These are phyloP conservation scores for Colletotrichum orbiculare DNA, from an alignment of 2,329 filamentous ascomycete genomes.

Conservation along the genomic window DNA sequence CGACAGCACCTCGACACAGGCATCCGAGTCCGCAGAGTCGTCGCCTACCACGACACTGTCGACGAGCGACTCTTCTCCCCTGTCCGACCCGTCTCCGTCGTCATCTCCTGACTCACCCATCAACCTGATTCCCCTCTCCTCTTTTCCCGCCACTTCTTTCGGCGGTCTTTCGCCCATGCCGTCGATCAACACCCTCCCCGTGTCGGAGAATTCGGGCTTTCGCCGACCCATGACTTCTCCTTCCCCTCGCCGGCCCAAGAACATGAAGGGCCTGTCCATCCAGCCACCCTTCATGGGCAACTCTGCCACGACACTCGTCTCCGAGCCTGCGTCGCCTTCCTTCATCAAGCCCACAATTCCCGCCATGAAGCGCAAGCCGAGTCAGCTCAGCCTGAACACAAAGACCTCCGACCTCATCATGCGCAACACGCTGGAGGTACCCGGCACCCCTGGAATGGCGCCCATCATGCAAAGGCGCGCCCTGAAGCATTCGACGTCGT, in stretches of 20 bases:
- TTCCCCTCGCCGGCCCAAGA: slow-evolving; percentile 77
- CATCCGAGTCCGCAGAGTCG: slow-evolving; percentile 88
- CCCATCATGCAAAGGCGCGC: slow-evolving; percentile 71
- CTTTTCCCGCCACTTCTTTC: slow-evolving; percentile 73
- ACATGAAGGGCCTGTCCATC: slow-evolving; percentile 86
- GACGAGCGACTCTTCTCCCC: slow-evolving; percentile 89
- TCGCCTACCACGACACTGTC: slow-evolving; percentile 95
- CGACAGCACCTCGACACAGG: slow-evolving; percentile 81
- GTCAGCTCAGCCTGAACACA: slow-evolving; percentile 82
- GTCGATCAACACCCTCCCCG: slow-evolving; percentile 60
- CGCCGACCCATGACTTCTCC: slow-evolving; percentile 75
- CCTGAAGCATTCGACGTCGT: slow-evolving; percentile 75
- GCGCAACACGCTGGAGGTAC: slow-evolving; percentile 62
- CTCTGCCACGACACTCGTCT: slow-evolving; percentile 58
- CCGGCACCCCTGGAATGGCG: slow-evolving; percentile 65
- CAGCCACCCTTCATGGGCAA: slow-evolving; percentile 68
- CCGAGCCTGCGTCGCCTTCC: slow-evolving; percentile 77
- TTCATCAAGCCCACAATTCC: slow-evolving; percentile 86
- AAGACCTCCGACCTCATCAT: slow-evolving; percentile 67
- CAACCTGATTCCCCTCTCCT: slow-evolving; percentile 76
- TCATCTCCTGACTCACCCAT: slow-evolving; percentile 92
- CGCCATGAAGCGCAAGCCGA: slow-evolving; percentile 78
- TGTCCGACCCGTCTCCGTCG: slow-evolving; percentile 90
- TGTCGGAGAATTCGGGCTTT: slow-evolving; percentile 52
- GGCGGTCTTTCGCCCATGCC: slow-evolving; percentile 49